Conservation (phyloP, 345 rosid genomes). For the Atalantia buxifolia region DNA sequence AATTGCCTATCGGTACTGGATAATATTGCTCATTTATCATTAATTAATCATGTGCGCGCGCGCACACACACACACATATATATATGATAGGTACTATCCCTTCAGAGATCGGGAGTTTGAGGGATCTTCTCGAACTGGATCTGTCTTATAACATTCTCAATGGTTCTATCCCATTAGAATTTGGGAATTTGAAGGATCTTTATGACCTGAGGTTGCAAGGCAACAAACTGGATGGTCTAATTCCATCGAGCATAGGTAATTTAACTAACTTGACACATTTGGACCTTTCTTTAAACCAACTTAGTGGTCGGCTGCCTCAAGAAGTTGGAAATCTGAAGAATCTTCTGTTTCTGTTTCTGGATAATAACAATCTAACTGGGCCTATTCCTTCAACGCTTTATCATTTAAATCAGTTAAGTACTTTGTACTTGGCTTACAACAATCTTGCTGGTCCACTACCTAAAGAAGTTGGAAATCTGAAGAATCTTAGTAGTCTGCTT, state of each 20-base stretch:
- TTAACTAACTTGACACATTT: not conserved
- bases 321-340: not conserved
- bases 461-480: not conserved
- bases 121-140: not conserved
- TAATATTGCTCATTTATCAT: too few relatives aligned
- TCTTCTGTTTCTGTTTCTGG: fast-evolving
- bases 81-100: not conserved
- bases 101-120: not conserved
- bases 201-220: fast-evolving
- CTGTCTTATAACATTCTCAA: not conserved
- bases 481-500: not conserved
- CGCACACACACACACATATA: too few relatives aligned
- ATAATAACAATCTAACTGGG: not conserved
- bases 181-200: not conserved
- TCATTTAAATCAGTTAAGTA: not conserved
- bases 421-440: too few relatives aligned
- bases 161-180: not conserved
- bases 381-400: not conserved
- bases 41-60: too few relatives aligned
- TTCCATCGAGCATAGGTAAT: not conserved
- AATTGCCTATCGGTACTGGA: too few relatives aligned
- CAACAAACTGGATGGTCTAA: not conserved
- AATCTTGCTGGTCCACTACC: not conserved
- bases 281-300: not conserved
- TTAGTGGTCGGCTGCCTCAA: not conserved